Evolutionary conservation across 2,329 filamentous ascomycete species (phyloP).

Genomic region (Endoconidiophora polonica): DNA sequence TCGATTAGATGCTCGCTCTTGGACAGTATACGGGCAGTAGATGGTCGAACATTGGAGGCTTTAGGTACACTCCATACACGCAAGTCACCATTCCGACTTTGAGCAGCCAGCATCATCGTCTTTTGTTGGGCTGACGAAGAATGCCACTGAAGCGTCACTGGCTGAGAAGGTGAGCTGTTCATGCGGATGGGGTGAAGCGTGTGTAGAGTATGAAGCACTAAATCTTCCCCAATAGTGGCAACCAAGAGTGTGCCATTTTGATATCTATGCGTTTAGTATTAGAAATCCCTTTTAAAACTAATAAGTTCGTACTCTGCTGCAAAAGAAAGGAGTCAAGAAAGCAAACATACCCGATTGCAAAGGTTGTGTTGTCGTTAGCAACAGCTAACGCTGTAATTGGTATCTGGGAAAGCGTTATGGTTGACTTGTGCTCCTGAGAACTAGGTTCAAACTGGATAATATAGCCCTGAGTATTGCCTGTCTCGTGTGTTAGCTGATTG

Average conservation of each 20-base stretch:
- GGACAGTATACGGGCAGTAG: constrained; percentile 76
- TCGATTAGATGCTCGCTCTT: constrained; percentile 49
- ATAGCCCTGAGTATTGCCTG: constrained; percentile 83
- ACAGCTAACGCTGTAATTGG: constrained; percentile 89
- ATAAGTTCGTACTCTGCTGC: no score
- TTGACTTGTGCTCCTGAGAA: constrained; percentile 81
- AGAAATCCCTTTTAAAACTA: not conserved
- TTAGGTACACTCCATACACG: constrained; percentile 96
- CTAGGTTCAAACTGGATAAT: constrained; percentile 88
- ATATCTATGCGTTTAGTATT: constrained; percentile 41
- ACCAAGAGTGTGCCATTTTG: constrained; percentile 89
- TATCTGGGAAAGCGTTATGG: constrained; percentile 78
- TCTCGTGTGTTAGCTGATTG: constrained; percentile 15
- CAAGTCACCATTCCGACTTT: constrained; percentile 80
- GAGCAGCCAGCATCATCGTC: constrained; percentile 91
- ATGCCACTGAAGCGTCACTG: constrained; percentile 83
- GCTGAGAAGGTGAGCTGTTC: constrained; percentile 66
- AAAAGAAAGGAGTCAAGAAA: not conserved
- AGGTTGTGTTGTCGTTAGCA: constrained; percentile 76
- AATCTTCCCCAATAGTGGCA: constrained; percentile 78
- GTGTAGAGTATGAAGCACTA: constrained; percentile 34
- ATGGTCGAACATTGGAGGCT: constrained; percentile 55
- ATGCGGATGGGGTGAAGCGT: constrained; percentile 80
- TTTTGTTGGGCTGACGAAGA: constrained; percentile 91
- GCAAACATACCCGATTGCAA: constrained; percentile 68